These are phyloP conservation scores for Penicillium sp. DNA, from an alignment of 2,329 filamentous ascomycete genomes.

Conservation along the genomic window DNA sequence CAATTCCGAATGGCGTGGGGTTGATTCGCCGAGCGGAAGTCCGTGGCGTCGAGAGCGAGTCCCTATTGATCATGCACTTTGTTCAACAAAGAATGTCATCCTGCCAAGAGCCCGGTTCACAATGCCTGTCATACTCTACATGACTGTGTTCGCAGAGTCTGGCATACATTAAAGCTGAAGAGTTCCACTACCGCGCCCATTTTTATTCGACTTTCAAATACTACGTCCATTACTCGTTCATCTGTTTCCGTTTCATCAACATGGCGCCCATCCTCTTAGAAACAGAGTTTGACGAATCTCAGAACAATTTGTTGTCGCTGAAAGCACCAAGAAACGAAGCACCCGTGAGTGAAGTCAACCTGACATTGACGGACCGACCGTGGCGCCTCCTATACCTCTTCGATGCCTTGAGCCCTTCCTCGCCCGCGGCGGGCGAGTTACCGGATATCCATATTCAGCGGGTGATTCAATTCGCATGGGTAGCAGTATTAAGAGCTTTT, in stretches of 20 bases:
- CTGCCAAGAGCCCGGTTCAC: constrained; percentile 1
- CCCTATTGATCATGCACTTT: constrained; percentile 11
- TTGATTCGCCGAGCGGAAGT: not conserved
- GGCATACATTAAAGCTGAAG: constrained; percentile 2
- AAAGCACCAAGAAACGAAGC: not conserved
- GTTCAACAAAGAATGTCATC: constrained; percentile 9
- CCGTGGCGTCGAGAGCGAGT: not conserved
- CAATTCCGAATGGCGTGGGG: not conserved
- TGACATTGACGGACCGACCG: not conserved
- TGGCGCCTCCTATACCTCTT: constrained; percentile 8
- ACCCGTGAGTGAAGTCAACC: not conserved
- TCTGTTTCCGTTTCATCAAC: not conserved
- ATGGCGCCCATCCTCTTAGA: constrained; percentile 16
- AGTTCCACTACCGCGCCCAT: not conserved
- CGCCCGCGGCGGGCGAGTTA: not conserved
- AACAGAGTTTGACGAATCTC: not conserved
- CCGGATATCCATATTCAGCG: constrained; percentile 15
- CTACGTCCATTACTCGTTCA: not conserved
- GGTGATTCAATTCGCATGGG: constrained; percentile 18
- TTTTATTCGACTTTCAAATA: not conserved
- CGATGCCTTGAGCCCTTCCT: constrained; percentile 3
- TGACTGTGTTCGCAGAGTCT: not conserved
- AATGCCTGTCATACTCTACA: constrained; percentile 1
- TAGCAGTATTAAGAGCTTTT: constrained; percentile 5
- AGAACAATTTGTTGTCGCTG: not conserved